Evolutionary conservation across 2,329 filamentous ascomycete species (phyloP).

Genomic region (Sporothrix curviconia): DNA sequence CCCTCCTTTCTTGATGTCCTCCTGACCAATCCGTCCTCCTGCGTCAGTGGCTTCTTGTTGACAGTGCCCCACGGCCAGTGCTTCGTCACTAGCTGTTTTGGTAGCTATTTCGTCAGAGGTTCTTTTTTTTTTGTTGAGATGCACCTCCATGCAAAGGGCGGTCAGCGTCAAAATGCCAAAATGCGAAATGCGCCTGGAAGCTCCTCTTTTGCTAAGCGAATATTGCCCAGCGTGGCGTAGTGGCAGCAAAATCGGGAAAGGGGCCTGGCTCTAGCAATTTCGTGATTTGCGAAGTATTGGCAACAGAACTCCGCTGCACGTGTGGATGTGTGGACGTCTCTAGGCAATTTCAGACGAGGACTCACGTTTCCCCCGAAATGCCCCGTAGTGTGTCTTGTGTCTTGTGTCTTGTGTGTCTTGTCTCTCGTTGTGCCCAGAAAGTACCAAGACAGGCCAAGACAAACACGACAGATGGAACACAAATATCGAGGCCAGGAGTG

Average conservation of each 20-base stretch:
- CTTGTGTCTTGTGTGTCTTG: no score
- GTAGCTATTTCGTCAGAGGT: neutral
- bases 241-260: neutral
- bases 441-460: neutral
- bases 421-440: neutral
- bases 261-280: slow-evolving; percentile 1
- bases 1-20: slow-evolving; percentile 1
- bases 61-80: neutral
- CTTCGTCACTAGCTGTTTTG: neutral
- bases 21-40: no score
- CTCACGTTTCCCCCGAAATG: neutral
- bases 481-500: neutral
- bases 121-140: slow-evolving; percentile 10
- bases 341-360: neutral
- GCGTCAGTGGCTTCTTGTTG: no score
- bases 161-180: neutral
- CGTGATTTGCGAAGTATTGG: slow-evolving; percentile 1
- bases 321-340: neutral
- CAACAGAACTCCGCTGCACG: no score
- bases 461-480: neutral
- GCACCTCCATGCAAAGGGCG: no score
- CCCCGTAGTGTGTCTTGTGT: no score
- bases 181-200: no score
- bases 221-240: no score
- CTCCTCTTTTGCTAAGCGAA: neutral